phyloP scores from a whole-genome alignment of 2,329 filamentous ascomycete species.

The Xylariales sp. region DNA sequence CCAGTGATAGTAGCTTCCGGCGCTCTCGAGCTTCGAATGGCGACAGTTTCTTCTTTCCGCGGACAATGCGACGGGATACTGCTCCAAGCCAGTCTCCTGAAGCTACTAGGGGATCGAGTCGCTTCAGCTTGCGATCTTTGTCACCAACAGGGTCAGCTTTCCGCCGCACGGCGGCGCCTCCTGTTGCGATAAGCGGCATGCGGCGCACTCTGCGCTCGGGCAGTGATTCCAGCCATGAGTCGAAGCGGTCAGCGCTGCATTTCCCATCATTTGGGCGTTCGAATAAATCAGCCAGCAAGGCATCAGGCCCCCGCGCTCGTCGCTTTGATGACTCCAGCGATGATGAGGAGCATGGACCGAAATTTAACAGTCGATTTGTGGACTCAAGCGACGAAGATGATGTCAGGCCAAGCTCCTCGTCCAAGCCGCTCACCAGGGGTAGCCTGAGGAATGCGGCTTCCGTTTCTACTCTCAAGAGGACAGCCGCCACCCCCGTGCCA shows the following conservation, averaged over 20 bases:
- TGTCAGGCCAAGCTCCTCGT: slow-evolving; percentile 27
- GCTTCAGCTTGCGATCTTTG: slow-evolving; percentile 65
- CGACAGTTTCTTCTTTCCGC: slow-evolving; percentile 59
- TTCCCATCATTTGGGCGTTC: slow-evolving; percentile 40
- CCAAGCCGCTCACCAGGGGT: slow-evolving; percentile 21
- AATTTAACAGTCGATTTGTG: slow-evolving; percentile 57
- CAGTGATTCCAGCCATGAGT: slow-evolving; percentile 31
- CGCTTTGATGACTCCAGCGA: slow-evolving; percentile 62
- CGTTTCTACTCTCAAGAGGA: slow-evolving; percentile 41
- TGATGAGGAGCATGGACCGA: slow-evolving; percentile 40
- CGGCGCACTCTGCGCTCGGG: slow-evolving; percentile 39
- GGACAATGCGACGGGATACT: slow-evolving; percentile 62
- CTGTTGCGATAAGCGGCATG: slow-evolving; percentile 38
- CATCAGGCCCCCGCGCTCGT: slow-evolving; percentile 27
- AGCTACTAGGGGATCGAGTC: slow-evolving; percentile 43
- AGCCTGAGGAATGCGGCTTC: slow-evolving; percentile 24
- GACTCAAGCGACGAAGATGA: slow-evolving; percentile 69
- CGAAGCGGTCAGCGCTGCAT: slow-evolving; percentile 30
- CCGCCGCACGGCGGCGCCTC: slow-evolving; percentile 35
- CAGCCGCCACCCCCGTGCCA: slow-evolving; percentile 51
- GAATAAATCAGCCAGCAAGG: slow-evolving; percentile 24
- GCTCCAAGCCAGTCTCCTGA: slow-evolving; percentile 29
- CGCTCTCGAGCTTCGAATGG: slow-evolving; percentile 47
- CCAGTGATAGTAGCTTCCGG: slow-evolving; percentile 80
- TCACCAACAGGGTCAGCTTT: slow-evolving; percentile 61